phyloP scores from a whole-genome alignment of 768 basidiomycete genomes.

The Russula brevipes region DNA sequence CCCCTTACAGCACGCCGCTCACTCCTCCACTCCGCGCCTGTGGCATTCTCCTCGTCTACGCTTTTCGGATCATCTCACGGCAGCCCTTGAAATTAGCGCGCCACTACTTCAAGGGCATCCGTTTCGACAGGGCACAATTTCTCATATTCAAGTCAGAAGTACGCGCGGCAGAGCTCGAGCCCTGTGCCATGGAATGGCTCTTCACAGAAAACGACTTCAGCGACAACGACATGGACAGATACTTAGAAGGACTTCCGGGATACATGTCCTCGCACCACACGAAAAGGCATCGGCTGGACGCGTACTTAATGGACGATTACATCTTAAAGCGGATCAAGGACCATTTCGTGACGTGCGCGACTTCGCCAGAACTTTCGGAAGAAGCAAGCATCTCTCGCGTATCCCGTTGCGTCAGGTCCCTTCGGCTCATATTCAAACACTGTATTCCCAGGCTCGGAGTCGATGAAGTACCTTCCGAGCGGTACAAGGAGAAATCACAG shows the following conservation, averaged over 20 bases:
- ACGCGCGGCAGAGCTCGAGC: neutral
- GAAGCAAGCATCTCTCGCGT: slow-evolving; percentile 2
- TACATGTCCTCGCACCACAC: slow-evolving; percentile 11
- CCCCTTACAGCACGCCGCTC: slow-evolving; percentile 16
- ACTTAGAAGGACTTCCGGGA: slow-evolving; percentile 12
- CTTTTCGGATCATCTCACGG: neutral
- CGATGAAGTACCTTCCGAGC: neutral
- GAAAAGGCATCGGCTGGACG: neutral
- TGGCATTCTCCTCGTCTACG: neutral
- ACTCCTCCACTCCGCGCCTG: slow-evolving; percentile 2
- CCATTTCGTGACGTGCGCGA: slow-evolving; percentile 14
- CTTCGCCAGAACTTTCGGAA: slow-evolving; percentile 1
- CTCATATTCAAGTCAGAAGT: neutral
- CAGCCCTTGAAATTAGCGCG: too few relatives aligned
- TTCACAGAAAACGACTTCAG: slow-evolving; percentile 10
- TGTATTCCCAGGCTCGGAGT: too few relatives aligned
- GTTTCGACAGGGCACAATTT: neutral
- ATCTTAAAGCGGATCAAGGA: slow-evolving; percentile 8
- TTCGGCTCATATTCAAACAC: slow-evolving; percentile 6
- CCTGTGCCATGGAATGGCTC: slow-evolving; percentile 11
- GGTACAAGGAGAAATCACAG: neutral
- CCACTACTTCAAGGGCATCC: neutral
- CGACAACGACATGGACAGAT: slow-evolving; percentile 14
- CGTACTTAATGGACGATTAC: neutral
- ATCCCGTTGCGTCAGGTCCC: slow-evolving; percentile 1